phyloP scores from a whole-genome alignment of 2,329 filamentous ascomycete genomes.

The Aspergillus pseudotamarii region DNA sequence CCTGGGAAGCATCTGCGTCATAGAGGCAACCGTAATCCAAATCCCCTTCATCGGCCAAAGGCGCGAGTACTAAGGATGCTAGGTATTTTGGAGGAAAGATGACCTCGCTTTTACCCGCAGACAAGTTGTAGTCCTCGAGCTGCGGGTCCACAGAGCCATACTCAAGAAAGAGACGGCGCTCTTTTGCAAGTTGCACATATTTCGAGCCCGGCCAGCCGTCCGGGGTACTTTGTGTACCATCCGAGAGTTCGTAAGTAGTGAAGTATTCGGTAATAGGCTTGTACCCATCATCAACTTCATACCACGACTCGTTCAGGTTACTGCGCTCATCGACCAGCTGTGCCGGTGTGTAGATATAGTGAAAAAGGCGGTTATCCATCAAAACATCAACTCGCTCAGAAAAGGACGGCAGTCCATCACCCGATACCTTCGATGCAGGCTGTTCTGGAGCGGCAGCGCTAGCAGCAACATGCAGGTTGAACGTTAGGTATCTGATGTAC shows the following conservation, averaged over 20 bases:
- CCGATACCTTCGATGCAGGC: constrained; percentile 45
- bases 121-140: constrained; percentile 58
- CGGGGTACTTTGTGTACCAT: constrained; percentile 50
- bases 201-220: constrained; percentile 68
- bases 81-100: constrained; percentile 57
- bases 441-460: constrained; percentile 45
- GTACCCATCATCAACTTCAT: constrained; percentile 43
- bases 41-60: constrained; percentile 40
- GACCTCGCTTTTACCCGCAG: constrained; percentile 48
- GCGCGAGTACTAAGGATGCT: constrained; percentile 37
- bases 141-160: constrained; percentile 62
- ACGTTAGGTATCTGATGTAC: constrained; percentile 54
- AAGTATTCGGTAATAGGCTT: constrained; percentile 59
- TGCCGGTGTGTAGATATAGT: constrained; percentile 58
- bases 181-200: constrained; percentile 57
- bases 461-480: constrained; percentile 64
- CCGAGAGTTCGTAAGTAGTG: constrained; percentile 38
- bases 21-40: constrained; percentile 60
- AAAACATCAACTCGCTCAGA: constrained; percentile 51
- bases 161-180: constrained; percentile 57
- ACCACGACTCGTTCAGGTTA: constrained; percentile 64
- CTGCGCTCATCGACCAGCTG: constrained; percentile 54
- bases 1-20: constrained; percentile 39
- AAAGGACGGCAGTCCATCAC: constrained; percentile 48
- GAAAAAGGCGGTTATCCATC: constrained; percentile 51